Evolutionary conservation across 768 basidiomycete genomes (phyloP).

Genomic region (Tricholoma sp.): DNA sequence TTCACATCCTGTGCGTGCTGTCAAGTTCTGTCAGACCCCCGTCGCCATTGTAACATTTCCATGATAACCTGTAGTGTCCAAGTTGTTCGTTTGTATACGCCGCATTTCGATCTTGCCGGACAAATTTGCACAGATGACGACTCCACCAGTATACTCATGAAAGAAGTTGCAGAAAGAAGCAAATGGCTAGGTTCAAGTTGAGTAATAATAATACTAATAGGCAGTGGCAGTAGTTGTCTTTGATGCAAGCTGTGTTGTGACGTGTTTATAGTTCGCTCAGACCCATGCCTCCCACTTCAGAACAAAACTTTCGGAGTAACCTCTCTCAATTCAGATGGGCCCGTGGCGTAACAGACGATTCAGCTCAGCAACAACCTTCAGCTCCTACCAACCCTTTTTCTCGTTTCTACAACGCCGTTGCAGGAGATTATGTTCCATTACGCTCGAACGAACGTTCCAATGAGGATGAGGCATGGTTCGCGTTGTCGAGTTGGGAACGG

Average conservation of each 20-base stretch:
- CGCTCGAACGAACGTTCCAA: constrained; percentile 76
- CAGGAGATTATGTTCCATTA: constrained; percentile 84
- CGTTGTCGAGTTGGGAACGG: constrained; percentile 92
- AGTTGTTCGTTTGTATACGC: no score
- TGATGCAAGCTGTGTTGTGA: constrained; percentile 8
- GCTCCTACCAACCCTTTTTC: constrained; percentile 65
- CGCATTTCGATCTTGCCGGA: no score
- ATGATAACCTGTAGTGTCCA: no score
- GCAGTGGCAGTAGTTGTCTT: no score
- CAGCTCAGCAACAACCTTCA: constrained; percentile 38
- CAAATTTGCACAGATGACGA: no score
- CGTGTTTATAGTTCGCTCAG: constrained; percentile 8
- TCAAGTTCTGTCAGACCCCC: no score
- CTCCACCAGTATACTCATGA: no score
- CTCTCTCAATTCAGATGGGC: constrained; percentile 90
- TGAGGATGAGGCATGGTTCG: constrained; percentile 96
- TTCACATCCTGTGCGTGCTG: no score
- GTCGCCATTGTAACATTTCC: no score
- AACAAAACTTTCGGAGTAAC: constrained; percentile 68
- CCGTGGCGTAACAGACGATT: constrained; percentile 64
- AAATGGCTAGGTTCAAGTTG: no score
- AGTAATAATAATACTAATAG: no score
- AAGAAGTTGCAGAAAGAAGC: no score
- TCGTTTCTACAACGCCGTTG: constrained; percentile 81
- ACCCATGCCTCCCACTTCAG: constrained; percentile 30